Base-by-base conservation (phyloP, 169 alveolate genomes). In the Hepatocystis sp. region DNA sequence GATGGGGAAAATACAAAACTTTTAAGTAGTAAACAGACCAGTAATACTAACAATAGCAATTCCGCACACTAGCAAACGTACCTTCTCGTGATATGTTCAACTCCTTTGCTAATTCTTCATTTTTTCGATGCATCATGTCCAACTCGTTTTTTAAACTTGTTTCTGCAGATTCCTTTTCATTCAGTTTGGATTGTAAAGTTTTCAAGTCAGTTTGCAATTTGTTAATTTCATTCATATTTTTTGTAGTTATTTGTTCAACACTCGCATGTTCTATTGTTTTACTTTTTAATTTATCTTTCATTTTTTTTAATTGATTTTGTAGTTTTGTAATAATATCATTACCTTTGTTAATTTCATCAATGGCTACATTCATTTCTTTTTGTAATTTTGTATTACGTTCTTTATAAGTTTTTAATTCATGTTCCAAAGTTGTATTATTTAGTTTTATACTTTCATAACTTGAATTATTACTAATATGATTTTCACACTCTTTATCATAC, bases 51-150 rank as follows among this genome's bases (percentile, higher is more conserved):
- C n/a, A n/a, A n/a, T n/a, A n/a, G n/a, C 8, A 21, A n/a, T 11
- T 64, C 1, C 2, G 3, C 34, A 4, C 13, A 0, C 4, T 7
- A n/a, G 25, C 1, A 13, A 4, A 28, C 32, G 39, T 28, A 76
- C 88, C 88, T 21, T 76, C 88, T n/a, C 88, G 53, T 8, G 88
- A 76, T 76, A 76, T 76, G 64, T 39, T 76, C 28, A 76, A 36
- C 61, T 76, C 88, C 51, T 76, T 76, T 5, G 55, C 53, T 11
- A 76, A 15, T 19, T 76, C 88, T 0, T 76, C 88, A 52, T 76
- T 58, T 19, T 52, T 63, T 39, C 64, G 27, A 25, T 76, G 44
- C 40, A 58, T 13, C 1, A n/a, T 47, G 10, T 76, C 78, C 8
- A 58, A 19, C 11, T 76, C 88, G 11, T 34, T 58, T 46, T 56